These are phyloP conservation scores for Aureobasidium uvarum DNA, from an alignment of 2,329 filamentous ascomycete genomes.

Conservation along the genomic window DNA sequence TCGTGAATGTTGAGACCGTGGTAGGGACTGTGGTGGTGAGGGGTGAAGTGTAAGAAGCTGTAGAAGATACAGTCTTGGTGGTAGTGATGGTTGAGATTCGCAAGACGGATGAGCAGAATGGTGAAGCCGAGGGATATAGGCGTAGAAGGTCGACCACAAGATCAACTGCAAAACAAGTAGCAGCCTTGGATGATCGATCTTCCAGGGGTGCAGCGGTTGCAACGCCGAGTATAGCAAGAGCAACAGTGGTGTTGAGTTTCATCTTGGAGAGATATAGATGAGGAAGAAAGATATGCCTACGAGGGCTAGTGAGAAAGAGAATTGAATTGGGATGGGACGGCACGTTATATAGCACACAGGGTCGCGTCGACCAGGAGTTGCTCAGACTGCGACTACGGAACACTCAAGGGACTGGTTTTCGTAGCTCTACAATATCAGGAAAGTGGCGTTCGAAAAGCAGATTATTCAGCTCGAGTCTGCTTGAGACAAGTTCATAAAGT, in stretches of 20 bases:
- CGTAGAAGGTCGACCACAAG: neutral
- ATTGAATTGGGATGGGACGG: no score
- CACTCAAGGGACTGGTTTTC: no score
- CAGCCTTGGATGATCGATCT: neutral
- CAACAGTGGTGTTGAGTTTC: neutral
- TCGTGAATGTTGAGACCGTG: slow-evolving; percentile 20
- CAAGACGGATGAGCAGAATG: neutral
- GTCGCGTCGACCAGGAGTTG: no score
- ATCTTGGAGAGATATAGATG: neutral
- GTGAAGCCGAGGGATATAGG: neutral
- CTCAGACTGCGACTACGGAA: no score
- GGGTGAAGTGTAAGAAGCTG: neutral
- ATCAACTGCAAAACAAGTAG: neutral
- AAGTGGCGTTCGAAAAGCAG: no score
- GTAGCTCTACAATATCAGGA: no score
- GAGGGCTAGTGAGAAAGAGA: no score
- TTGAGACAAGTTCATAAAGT: no score
- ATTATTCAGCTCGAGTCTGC: no score
- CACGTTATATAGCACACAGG: no score
- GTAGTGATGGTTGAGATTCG: neutral
- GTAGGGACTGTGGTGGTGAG: slow-evolving; percentile 15
- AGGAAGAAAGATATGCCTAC: no score
- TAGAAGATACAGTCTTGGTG: neutral
- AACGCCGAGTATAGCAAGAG: neutral
- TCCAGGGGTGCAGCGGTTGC: neutral